Base-by-base conservation (phyloP, 169 alveolate genomes). In the Plasmodium chabaudi region DNA sequence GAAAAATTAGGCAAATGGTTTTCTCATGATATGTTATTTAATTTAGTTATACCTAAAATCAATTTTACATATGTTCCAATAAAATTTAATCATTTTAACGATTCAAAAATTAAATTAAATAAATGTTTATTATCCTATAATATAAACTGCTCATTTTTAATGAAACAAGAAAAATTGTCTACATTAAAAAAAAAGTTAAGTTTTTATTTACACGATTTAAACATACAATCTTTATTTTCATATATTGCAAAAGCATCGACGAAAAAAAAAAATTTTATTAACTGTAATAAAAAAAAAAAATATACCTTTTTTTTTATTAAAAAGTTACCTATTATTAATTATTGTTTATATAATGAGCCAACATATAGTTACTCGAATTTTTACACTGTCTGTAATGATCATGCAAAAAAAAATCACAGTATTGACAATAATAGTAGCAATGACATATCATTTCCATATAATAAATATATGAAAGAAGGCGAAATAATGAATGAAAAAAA, bases 161-260 rank as follows among this genome's bases (percentile, higher is more conserved):
- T 82, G 67, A 82, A 82, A 60, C 90, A 82, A 49, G 90, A 82
- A 56, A 82, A 82, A 82, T n/a, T 55, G 15, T 82, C 90, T 34
- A 15, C 84, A 10, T 67, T 56, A 39, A 82, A 82, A 46, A 82
- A 82, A 61, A 82, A 57, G 34, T 17, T 55, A 15, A 51, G 65
- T 27, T 67, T 67, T 13, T 82, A 82, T 82, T 9, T 82, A 4
- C 90, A 67, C 27, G 65, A 82, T 60, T 46, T 82, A 9, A 25
- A 67, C 57, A 56, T 82, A 7, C 68, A 82, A 9, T 82, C 90
- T 46, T 46, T 82, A 13, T 82, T 82, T 67, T 70, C 57, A 6
- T 15, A 65, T 55, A 67, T 82, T 10, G 68, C 23, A 70, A 82
- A 67, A 65, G 42, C 6, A 34, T 34, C 42, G 6, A 34, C 42